These are phyloP conservation scores for Calonectria hongkongensis DNA, from an alignment of 2,329 filamentous ascomycete species.

Conservation along the genomic window DNA sequence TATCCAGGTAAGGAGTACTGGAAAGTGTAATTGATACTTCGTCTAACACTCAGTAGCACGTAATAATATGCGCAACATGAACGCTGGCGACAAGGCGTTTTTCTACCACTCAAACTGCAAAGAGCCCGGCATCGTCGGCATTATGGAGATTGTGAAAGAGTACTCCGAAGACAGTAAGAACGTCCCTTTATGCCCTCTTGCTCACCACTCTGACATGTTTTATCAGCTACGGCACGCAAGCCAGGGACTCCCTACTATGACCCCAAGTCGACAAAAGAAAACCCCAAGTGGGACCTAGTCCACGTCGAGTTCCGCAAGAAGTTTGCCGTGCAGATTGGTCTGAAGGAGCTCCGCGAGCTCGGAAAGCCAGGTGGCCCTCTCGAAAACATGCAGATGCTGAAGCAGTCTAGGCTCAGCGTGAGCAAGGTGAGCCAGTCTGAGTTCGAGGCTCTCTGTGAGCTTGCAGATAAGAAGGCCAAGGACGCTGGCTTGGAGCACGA, in stretches of 20 bases:
- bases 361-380: slow-evolving; percentile 74
- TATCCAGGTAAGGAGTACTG: slow-evolving; percentile 63
- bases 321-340: slow-evolving; percentile 81
- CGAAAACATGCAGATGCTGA: slow-evolving; percentile 88
- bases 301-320: slow-evolving; percentile 92
- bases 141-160: slow-evolving; percentile 92
- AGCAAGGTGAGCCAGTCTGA: slow-evolving; percentile 78
- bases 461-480: slow-evolving; percentile 68
- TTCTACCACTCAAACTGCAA: slow-evolving; percentile 99
- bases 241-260: slow-evolving; percentile 84
- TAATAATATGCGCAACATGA: slow-evolving; percentile 95
- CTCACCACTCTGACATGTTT: not conserved
- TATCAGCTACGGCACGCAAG: slow-evolving; percentile 57
- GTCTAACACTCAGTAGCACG: slow-evolving; percentile 70
- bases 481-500: slow-evolving; percentile 63
- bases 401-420: slow-evolving; percentile 88
- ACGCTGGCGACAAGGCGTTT: slow-evolving; percentile 92
- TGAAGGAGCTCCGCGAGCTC: slow-evolving; percentile 82
- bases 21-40: accelerated
- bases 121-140: slow-evolving; percentile 88
- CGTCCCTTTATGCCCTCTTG: accelerated
- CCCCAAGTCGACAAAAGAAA: slow-evolving; percentile 76
- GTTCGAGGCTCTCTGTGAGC: slow-evolving; percentile 77
- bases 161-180: slow-evolving; percentile 84
- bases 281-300: slow-evolving; percentile 86